These are phyloP conservation scores for Castanea mollissima DNA, from an alignment of 306 rosid genomes.

Conservation along the genomic window DNA sequence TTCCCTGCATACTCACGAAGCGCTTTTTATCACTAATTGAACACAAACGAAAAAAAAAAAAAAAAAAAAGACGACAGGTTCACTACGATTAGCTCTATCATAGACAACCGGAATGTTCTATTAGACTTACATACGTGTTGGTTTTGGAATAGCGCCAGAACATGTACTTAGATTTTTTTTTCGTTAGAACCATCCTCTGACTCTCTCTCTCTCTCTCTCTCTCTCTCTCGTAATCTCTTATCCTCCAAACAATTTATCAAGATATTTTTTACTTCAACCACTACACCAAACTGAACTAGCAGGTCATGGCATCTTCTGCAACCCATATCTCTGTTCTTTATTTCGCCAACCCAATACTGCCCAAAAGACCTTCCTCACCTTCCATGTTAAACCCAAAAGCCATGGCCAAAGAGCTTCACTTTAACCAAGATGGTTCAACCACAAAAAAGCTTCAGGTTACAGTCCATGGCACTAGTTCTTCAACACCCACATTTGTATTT, in stretches of 20 bases:
- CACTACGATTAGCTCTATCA: too few species aligned
- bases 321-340: conserved; percentile 51
- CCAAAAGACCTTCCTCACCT: conserved; percentile 35
- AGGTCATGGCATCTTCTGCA: conserved; percentile 66
- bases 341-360: conserved; percentile 43
- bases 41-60: too few species aligned
- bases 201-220: background rate
- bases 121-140: too few species aligned
- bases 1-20: too few species aligned
- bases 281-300: conserved; percentile 10
- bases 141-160: conserved; percentile 33
- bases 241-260: conserved; percentile 26
- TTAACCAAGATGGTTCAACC: conserved; percentile 68
- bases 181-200: background rate
- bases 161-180: conserved; percentile 1
- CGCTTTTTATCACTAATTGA: too few species aligned
- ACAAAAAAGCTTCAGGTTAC: conserved; percentile 73
- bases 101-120: too few species aligned
- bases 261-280: background rate
- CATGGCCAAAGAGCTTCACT: conserved; percentile 66
- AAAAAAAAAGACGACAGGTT: too few species aligned
- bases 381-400: conserved; percentile 43
- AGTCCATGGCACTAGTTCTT: conserved; percentile 2
- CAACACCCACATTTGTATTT: conserved; percentile 9
- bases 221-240: conserved; percentile 17